Conservation (phyloP, 805 yeast genomes). For the Yamadazyma tumulicola region DNA sequence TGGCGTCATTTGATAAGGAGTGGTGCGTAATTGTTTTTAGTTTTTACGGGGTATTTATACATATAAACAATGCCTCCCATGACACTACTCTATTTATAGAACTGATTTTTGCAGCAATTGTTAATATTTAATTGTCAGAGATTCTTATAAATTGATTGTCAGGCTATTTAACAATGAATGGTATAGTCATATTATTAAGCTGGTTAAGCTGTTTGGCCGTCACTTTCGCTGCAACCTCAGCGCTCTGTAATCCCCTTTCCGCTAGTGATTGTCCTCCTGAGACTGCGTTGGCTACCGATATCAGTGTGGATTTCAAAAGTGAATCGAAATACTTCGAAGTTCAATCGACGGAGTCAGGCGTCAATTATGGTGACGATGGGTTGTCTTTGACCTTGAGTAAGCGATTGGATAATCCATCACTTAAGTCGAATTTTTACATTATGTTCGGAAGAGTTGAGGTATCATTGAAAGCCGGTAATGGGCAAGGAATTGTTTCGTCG, state of each 20-base stretch:
- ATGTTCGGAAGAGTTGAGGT: slow-evolving; percentile 84
- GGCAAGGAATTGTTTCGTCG: slow-evolving; percentile 75
- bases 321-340: slow-evolving; percentile 43
- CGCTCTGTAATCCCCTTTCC: slow-evolving; percentile 24
- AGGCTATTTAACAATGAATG: neutral
- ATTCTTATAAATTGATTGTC: too few relatives aligned
- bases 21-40: too few relatives aligned
- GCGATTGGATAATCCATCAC: slow-evolving; percentile 70
- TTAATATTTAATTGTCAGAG: neutral
- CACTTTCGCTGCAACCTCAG: slow-evolving; percentile 10
- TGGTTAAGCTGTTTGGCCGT: slow-evolving; percentile 1
- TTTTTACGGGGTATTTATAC: too few relatives aligned
- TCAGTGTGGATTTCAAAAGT: slow-evolving; percentile 49
- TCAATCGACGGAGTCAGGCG: slow-evolving; percentile 33
- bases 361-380: slow-evolving; percentile 49
- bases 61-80: too few relatives aligned
- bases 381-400: slow-evolving; percentile 52
- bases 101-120: slow-evolving; percentile 4
- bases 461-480: slow-evolving; percentile 64
- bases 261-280: slow-evolving; percentile 31
- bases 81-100: slow-evolving; percentile 9
- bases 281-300: slow-evolving; percentile 59
- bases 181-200: too few relatives aligned
- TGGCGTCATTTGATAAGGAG: too few relatives aligned
- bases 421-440: slow-evolving; percentile 71